Percentiles rank a stretch among this genome's conserved stretches.
These are phyloP conservation scores for Plectosphaerella plurivora DNA, from an alignment of 2,329 filamentous ascomycete genomes.

Conservation along the genomic window DNA sequence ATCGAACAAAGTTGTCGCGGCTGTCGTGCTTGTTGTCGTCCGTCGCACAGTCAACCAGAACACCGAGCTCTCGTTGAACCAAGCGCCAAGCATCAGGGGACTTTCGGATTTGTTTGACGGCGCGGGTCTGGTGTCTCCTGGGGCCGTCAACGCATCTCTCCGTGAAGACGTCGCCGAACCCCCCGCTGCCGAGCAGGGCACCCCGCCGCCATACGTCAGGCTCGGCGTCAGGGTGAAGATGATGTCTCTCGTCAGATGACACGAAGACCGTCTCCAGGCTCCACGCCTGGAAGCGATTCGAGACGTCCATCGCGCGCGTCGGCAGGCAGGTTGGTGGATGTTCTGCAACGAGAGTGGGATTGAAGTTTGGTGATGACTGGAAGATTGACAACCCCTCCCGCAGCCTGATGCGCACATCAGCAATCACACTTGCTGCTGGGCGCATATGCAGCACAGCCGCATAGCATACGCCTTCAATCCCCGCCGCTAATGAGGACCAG, in stretches of 20 bases:
- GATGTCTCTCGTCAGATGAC: constrained; percentile 10
- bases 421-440: too few species aligned
- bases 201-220: background rate
- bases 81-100: constrained; percentile 3
- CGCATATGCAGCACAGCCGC: too few species aligned
- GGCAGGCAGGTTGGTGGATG: too few species aligned
- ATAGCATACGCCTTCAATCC: too few species aligned
- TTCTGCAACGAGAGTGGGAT: too few species aligned
- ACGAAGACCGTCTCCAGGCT: constrained; percentile 6
- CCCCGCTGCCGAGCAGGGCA: constrained; percentile 9
- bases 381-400: background rate
- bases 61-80: constrained; percentile 15
- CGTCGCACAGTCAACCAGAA: constrained; percentile 15
- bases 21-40: constrained; percentile 4
- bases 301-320: background rate
- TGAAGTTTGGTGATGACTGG: too few species aligned
- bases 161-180: constrained; percentile 11
- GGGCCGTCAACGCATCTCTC: constrained; percentile 7
- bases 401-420: background rate
- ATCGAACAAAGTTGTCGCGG: constrained; percentile 12
- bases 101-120: constrained; percentile 14
- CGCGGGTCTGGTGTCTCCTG: constrained; percentile 7
- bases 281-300: background rate
- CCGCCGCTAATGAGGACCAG: too few species aligned
- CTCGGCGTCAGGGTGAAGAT: background rate